Percentiles rank a stretch among this genome's conserved stretches.
Evolutionary conservation across 495 filamentous ascomycete genomes (phyloP).

Genomic region (Aspergillus wentii): DNA sequence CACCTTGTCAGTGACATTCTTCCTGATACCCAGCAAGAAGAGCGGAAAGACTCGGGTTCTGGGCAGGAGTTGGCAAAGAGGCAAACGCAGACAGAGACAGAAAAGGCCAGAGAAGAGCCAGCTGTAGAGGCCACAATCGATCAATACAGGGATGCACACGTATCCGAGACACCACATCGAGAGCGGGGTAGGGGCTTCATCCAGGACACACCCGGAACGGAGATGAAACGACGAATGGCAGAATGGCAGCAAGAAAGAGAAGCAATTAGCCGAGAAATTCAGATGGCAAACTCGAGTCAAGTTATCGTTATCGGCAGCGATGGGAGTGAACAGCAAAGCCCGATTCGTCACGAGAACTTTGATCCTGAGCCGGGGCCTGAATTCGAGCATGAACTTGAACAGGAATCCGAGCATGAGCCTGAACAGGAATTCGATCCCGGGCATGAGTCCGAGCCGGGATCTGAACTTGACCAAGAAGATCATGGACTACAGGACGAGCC

Average conservation of each 20-base stretch:
- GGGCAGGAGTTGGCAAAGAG: slow-evolving; percentile 46
- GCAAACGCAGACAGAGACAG: slow-evolving; percentile 11
- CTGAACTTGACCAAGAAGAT: slow-evolving; percentile 4
- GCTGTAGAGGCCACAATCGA: slow-evolving; percentile 3
- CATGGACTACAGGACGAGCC: neutral
- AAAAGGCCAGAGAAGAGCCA: slow-evolving; percentile 6
- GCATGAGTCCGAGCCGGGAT: slow-evolving; percentile 15
- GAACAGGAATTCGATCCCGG: slow-evolving; percentile 9
- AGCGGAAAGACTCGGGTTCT: slow-evolving; percentile 41
- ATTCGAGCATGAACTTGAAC: slow-evolving; percentile 7
- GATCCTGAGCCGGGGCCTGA: slow-evolving; percentile 1
- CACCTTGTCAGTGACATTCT: slow-evolving; percentile 42
- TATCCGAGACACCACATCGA: slow-evolving; percentile 9
- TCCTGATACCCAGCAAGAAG: slow-evolving; percentile 34
- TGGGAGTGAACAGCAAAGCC: slow-evolving; percentile 11
- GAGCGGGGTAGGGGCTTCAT: slow-evolving; percentile 2
- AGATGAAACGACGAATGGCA: slow-evolving; percentile 29
- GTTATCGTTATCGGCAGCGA: slow-evolving; percentile 51
- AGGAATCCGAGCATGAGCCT: slow-evolving; percentile 8
- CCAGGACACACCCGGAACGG: slow-evolving; percentile 9
- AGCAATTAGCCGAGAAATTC: slow-evolving; percentile 44
- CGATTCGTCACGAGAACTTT: neutral
- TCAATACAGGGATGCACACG: neutral
- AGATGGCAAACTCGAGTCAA: slow-evolving; percentile 40
- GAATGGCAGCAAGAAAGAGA: slow-evolving; percentile 49